phyloP scores from a whole-genome alignment of 257 asterid species.

The Leonotis leonurus region DNA sequence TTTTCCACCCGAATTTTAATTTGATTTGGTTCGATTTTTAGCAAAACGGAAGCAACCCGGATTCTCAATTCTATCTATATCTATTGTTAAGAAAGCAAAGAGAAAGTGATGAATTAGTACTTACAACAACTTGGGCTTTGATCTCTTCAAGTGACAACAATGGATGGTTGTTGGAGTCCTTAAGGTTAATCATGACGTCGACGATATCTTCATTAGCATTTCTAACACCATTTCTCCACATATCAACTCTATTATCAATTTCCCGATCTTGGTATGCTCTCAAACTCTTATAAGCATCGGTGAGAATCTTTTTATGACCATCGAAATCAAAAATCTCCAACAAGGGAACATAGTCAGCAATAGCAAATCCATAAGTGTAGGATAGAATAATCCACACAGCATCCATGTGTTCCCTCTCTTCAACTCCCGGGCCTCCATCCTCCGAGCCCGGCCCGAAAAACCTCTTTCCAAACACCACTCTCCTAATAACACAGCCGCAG shows the following conservation, averaged over 20 bases:
- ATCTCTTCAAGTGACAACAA: constrained; percentile 21
- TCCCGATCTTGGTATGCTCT: constrained; percentile 17
- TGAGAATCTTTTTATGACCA: constrained; percentile 18
- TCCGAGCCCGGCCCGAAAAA: constrained; percentile 15
- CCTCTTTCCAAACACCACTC: constrained; percentile 14
- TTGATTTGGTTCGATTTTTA: no score
- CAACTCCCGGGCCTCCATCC: constrained; percentile 30
- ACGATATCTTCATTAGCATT: constrained; percentile 22
- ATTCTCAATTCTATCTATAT: no score
- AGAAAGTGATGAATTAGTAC: not conserved
- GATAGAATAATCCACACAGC: constrained; percentile 5
- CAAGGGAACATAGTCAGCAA: constrained; percentile 26
- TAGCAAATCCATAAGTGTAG: no score
- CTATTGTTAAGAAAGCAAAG: no score
- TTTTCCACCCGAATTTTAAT: no score
- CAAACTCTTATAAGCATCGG: not conserved
- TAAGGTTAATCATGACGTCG: constrained; percentile 24
- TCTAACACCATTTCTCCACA: constrained; percentile 26
- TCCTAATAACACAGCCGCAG: constrained; percentile 21
- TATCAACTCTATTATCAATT: constrained; percentile 18
- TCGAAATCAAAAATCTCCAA: constrained; percentile 24
- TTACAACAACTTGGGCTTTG: constrained; percentile 23
- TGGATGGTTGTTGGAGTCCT: constrained; percentile 5
- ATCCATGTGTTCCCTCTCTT: constrained; percentile 27
- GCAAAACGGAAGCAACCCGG: no score